phyloP scores from a whole-genome alignment of 306 rosid species.

The Argentina anserina region DNA sequence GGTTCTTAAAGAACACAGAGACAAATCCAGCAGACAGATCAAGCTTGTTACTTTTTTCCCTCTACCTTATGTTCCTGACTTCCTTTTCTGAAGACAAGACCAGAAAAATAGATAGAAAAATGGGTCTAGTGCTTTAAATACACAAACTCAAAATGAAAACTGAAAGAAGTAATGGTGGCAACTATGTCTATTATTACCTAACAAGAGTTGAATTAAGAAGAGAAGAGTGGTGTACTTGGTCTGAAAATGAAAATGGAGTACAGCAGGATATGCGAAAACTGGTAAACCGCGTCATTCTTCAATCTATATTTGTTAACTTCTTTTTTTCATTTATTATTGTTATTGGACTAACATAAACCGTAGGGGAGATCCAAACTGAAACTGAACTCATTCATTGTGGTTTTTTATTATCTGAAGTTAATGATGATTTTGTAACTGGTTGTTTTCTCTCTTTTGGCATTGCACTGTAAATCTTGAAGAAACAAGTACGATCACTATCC shows the following conservation, averaged over 20 bases:
- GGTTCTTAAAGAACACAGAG: neutral
- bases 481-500: no score
- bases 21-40: neutral
- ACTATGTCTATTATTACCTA: neutral
- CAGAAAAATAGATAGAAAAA: neutral
- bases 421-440: neutral
- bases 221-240: neutral
- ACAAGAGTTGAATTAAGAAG: neutral
- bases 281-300: neutral
- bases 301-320: neutral
- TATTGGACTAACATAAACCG: neutral
- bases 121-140: neutral
- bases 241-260: neutral
- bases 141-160: neutral
- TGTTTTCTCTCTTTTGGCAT: neutral
- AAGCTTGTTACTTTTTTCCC: neutral
- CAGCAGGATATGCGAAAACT: constrained; percentile 6
- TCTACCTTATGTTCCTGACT: neutral
- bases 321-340: neutral
- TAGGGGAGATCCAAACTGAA: neutral
- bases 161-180: neutral
- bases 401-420: neutral
- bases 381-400: neutral
- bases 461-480: neutral
- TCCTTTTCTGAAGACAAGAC: neutral